These are phyloP conservation scores for Stephanodiscus triporus DNA, from an alignment of 108 stramenopile species.

Conservation along the genomic window DNA sequence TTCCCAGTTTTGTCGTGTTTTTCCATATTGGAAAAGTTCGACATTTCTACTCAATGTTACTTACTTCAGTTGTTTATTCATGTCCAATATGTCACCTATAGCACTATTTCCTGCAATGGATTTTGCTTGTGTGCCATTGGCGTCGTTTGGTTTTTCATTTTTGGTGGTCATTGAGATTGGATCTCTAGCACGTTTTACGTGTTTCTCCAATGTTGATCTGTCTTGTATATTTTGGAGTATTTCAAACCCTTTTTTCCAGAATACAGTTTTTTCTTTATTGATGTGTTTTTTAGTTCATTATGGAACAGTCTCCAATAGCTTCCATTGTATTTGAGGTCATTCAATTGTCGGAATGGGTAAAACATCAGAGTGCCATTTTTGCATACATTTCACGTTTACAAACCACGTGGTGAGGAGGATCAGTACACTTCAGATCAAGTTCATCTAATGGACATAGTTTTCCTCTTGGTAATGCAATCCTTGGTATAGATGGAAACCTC, in stretches of 20 bases:
- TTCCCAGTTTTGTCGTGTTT: too few relatives aligned
- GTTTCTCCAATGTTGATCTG: conserved; percentile 13
- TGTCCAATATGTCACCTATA: conserved; percentile 2
- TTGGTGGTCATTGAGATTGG: background rate
- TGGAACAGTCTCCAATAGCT: background rate
- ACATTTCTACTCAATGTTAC: background rate
- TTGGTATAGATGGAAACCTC: too few relatives aligned
- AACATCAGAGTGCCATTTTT: conserved; percentile 36
- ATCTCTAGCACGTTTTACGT: conserved; percentile 20
- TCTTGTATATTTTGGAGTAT: background rate
- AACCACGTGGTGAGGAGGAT: background rate
- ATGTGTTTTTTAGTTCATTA: background rate
- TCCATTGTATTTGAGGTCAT: too few relatives aligned
- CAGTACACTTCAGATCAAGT: background rate
- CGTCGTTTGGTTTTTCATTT: conserved; percentile 3
- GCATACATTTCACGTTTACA: conserved; percentile 37
- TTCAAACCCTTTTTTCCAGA: background rate
- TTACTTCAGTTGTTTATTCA: conserved; percentile 6
- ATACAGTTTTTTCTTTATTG: background rate
- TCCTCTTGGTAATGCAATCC: too few relatives aligned
- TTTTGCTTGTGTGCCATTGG: background rate
- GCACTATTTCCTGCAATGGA: background rate
- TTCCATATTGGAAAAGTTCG: background rate
- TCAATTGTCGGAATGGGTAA: conserved; percentile 18
- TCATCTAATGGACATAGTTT: conserved; percentile 24